Conservation (phyloP, 75 land plant species). For the Cupressus sempervirens region DNA sequence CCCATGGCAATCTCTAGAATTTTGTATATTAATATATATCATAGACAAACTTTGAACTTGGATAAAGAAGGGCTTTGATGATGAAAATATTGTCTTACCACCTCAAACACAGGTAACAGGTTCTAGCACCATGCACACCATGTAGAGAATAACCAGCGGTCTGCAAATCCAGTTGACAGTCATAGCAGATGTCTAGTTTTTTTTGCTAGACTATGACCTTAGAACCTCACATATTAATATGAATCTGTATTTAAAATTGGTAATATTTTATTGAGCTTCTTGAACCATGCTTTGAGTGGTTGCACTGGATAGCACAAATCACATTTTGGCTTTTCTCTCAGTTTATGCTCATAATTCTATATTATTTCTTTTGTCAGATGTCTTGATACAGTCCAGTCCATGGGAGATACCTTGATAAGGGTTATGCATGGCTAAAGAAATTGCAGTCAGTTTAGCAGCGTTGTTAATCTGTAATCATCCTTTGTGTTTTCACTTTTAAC, state of each 20-base stretch:
- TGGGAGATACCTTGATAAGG: background rate
- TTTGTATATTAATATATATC: too few relatives aligned
- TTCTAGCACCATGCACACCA: background rate
- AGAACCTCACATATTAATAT: background rate
- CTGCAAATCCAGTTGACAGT: background rate
- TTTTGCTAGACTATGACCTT: background rate
- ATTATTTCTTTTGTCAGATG: background rate
- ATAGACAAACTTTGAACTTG: background rate
- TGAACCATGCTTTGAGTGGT: background rate
- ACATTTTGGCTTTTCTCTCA: background rate
- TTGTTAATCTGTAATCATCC: background rate
- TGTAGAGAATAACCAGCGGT: background rate
- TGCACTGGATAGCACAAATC: background rate
- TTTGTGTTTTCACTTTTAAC: background rate
- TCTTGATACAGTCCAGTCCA: background rate
- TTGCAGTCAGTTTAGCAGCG: background rate
- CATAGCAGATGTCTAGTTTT: background rate
- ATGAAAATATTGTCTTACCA: background rate
- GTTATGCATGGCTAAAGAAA: background rate
- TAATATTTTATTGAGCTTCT: background rate
- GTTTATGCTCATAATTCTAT: background rate
- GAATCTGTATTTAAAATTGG: background rate
- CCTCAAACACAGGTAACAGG: background rate
- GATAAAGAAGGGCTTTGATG: background rate
- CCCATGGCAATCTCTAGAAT: background rate